Evolutionary conservation across 2,329 filamentous ascomycete genomes (phyloP).

Genomic region (Colletotrichum lentis): DNA sequence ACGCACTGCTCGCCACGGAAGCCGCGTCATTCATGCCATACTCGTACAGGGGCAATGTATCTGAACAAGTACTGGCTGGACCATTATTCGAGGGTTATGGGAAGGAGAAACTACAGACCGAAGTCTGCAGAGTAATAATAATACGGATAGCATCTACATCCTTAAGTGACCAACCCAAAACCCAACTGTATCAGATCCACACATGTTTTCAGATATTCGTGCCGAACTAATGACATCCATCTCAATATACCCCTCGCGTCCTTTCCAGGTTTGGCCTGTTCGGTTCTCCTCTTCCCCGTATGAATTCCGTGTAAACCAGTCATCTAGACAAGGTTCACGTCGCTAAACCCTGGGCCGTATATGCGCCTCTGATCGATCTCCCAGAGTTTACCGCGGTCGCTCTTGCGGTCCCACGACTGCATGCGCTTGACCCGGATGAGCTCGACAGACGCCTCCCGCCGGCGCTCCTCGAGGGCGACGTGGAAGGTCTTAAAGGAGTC

Average conservation of each 20-base stretch:
- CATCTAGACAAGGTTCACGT: slow-evolving; percentile 38
- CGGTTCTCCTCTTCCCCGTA: neutral
- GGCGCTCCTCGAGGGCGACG: slow-evolving; percentile 26
- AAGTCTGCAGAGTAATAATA: slow-evolving; percentile 32
- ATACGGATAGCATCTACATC: slow-evolving; percentile 31
- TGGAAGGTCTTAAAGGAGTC: slow-evolving; percentile 32
- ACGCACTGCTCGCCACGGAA: neutral
- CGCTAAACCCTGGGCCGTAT: slow-evolving; percentile 36
- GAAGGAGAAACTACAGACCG: slow-evolving; percentile 24
- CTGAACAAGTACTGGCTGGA: no score
- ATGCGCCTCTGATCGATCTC: slow-evolving; percentile 35
- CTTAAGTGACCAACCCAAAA: slow-evolving; percentile 29
- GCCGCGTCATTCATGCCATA: neutral
- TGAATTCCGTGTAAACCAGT: slow-evolving; percentile 7
- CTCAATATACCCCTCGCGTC: no score
- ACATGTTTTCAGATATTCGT: slow-evolving; percentile 15
- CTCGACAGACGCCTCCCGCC: slow-evolving; percentile 33
- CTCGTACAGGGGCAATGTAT: neutral
- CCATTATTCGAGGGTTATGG: slow-evolving; percentile 1
- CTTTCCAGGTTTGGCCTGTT: neutral
- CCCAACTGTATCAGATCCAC: slow-evolving; percentile 24
- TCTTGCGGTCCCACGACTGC: slow-evolving; percentile 33
- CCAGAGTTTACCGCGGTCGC: slow-evolving; percentile 24
- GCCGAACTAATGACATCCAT: slow-evolving; percentile 6
- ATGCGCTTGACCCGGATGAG: slow-evolving; percentile 29